phyloP scores from a whole-genome alignment of 1,284 basidiomycete species.

The Trichosporon asahii region DNA sequence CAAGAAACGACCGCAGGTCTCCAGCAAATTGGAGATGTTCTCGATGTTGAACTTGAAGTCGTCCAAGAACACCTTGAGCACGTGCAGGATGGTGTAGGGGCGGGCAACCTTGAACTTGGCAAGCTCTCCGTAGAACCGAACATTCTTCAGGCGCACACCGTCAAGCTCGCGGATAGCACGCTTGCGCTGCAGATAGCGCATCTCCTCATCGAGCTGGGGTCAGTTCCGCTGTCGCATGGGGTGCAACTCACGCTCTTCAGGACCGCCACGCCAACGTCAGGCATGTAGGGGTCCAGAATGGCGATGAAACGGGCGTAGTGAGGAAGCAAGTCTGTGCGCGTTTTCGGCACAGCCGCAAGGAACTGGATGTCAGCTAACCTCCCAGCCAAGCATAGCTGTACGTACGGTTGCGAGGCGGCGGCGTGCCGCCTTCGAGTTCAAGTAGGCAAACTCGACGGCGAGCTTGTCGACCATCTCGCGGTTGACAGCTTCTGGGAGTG shows the following conservation, averaged over 20 bases:
- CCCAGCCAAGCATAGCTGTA: background rate
- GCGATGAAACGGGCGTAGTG: constrained; percentile 90
- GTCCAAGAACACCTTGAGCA: constrained; percentile 94
- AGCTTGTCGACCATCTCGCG: constrained; percentile 88
- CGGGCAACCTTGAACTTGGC: constrained; percentile 96
- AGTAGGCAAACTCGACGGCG: constrained; percentile 90
- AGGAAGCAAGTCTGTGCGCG: constrained; percentile 83
- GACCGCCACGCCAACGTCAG: constrained; percentile 80
- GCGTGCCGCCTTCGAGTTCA: constrained; percentile 92
- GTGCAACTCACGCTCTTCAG: constrained; percentile 64
- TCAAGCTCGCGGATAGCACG: constrained; percentile 84
- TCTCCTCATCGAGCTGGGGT: constrained; percentile 86
- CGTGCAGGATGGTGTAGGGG: constrained; percentile 85
- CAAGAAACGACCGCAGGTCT: constrained; percentile 91
- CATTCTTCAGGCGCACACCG: constrained; percentile 84
- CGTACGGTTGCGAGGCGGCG: constrained; percentile 79
- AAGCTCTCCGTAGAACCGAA: constrained; percentile 81
- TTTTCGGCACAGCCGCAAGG: constrained; percentile 78
- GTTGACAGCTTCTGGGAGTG: constrained; percentile 89
- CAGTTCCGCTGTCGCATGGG: background rate
- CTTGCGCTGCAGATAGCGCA: constrained; percentile 92
- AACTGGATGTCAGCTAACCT: constrained; percentile 58
- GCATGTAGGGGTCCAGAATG: constrained; percentile 86
- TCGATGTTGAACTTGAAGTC: constrained; percentile 93
- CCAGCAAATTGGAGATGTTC: constrained; percentile 84